Conservation (phyloP, 2,329 filamentous ascomycete species). For the Bipolaris gigantea region DNA sequence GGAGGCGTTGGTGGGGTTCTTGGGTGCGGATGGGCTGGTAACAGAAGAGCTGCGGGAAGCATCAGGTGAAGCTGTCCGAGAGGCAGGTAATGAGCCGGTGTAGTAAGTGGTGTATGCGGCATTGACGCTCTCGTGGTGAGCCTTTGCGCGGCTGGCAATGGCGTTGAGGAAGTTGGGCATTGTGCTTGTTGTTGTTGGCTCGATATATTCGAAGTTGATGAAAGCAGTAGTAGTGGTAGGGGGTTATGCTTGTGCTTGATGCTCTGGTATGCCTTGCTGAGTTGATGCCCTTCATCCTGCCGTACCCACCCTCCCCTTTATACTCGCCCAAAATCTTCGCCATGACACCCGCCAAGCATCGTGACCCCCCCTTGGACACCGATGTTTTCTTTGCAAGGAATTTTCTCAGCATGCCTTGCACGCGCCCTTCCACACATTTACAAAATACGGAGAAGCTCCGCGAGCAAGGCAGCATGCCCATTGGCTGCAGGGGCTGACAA, state of each 20-base stretch:
- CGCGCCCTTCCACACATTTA: slow-evolving; percentile 16
- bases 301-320: slow-evolving; percentile 13
- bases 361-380: slow-evolving; percentile 4
- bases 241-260: slow-evolving; percentile 5
- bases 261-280: slow-evolving; percentile 14
- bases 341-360: slow-evolving; percentile 21
- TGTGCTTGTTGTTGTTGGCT: slow-evolving; percentile 16
- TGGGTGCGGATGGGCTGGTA: slow-evolving; percentile 14
- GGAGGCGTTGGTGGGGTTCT: slow-evolving; percentile 22
- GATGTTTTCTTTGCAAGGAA: neutral
- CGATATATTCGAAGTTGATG: slow-evolving; percentile 1
- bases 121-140: slow-evolving; percentile 38
- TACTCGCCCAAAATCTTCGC: slow-evolving; percentile 14
- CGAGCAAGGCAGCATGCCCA: neutral
- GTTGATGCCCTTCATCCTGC: slow-evolving; percentile 9
- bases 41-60: slow-evolving; percentile 26
- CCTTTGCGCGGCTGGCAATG: slow-evolving; percentile 31
- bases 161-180: slow-evolving; percentile 31
- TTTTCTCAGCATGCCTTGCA: slow-evolving; percentile 11
- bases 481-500: slow-evolving; percentile 17
- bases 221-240: neutral
- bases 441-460: slow-evolving; percentile 4
- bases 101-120: slow-evolving; percentile 33
- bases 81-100: slow-evolving; percentile 13
- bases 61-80: slow-evolving; percentile 9